Evolutionary conservation across 2,329 filamentous ascomycete genomes (phyloP), one percentile per base, ranked within the genome.

Genomic region (Bimuria novae-zelandiae): DNA sequence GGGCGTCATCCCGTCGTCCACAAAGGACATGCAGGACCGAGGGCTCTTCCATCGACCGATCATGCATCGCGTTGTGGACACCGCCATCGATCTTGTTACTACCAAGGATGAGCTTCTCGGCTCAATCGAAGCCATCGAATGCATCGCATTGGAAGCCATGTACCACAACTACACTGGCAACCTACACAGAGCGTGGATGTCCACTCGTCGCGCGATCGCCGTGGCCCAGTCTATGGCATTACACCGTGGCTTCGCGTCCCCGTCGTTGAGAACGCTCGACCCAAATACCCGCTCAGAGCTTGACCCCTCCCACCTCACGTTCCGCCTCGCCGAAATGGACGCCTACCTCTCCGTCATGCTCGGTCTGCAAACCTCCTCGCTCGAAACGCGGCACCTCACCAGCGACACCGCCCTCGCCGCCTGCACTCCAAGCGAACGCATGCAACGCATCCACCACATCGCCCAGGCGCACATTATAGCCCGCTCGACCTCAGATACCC

Each of bases 191-290:
- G 68, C 72, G 0, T 80, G 75, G 75, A 37, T 75, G 3, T 61
- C 72, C 0, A 50, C 63, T 8, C 74, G 77, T 2, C 64, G 77
- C 21, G 77, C 77, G 0, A 68, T 76, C 54, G 57, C 55, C 0
- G 52, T 75, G 2, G 78, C 76, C 0, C 77, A 80, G 56, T 51
- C 77, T 27, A 71, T 80, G 66, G 74, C 73, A 0, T 49, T 80
- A 2, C 68, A 79, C 51, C 71, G 66, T 4, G 68, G 45, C 60
- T 64, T 49, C 55, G 70, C 75, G 43, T 77, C 75, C 1, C 17
- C 57, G 22, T 74, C 79, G 29, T 7, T 54, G 4, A 49, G 30
- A n/a, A 41, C 57, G 1, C 36, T 63, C 4, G 60, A 65, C 4
- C 17, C 30, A 0, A 36, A 49, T 3, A 51, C 48, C 8, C 59